Conservation (phyloP, 768 basidiomycete species). For the Mycena venus region DNA sequence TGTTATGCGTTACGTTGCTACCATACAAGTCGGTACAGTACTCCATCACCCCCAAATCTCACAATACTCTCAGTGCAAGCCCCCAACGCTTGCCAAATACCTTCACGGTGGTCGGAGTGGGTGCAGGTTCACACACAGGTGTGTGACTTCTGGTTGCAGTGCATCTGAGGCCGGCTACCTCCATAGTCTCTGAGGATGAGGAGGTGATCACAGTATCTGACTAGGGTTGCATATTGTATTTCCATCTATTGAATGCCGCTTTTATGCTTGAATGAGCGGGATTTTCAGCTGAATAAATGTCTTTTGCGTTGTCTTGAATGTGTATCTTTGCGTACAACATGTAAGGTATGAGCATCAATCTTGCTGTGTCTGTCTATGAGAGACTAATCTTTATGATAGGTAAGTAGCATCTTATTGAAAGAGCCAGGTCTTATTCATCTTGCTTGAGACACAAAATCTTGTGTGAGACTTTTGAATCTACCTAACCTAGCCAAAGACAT, state of each 20-base stretch:
- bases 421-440: neutral
- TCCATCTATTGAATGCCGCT: neutral
- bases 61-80: too few relatives aligned
- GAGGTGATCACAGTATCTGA: neutral
- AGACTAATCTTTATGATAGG: neutral
- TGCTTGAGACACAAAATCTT: neutral
- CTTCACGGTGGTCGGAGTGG: neutral
- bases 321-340: too few relatives aligned
- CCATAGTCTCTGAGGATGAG: neutral
- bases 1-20: too few relatives aligned
- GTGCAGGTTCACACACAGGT: neutral
- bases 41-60: too few relatives aligned
- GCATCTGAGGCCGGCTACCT: neutral
- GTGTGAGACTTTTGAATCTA: slow-evolving; percentile 5
- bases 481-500: slow-evolving; percentile 1
- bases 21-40: too few relatives aligned
- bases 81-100: too few relatives aligned
- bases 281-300: neutral
- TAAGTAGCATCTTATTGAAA: neutral
- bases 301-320: neutral
- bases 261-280: neutral
- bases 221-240: neutral
- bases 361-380: too few relatives aligned
- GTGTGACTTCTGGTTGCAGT: neutral
- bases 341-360: too few relatives aligned